Conservation (phyloP, 2,329 filamentous ascomycete species). For the Ascochyta rabiei region DNA sequence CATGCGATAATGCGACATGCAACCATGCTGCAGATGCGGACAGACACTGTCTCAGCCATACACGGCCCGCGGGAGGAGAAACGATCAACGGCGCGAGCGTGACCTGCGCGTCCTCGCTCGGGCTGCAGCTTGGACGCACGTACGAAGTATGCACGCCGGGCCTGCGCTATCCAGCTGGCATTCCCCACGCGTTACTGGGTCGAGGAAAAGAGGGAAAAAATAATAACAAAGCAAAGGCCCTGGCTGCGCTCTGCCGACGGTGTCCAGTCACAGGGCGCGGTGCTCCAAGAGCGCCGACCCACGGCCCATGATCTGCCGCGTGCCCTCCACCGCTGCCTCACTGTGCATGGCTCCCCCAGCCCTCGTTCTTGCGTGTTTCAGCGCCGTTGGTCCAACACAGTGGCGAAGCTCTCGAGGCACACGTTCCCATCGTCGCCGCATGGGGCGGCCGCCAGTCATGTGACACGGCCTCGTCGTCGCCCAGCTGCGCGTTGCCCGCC, state of each 20-base stretch:
- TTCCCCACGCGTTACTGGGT: constrained; percentile 13
- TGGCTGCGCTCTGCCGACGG: not conserved
- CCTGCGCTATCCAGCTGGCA: constrained; percentile 14
- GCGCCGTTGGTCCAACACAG: constrained; percentile 6
- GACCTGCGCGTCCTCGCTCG: constrained; percentile 3
- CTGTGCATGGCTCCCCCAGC: constrained; percentile 6
- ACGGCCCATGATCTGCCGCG: not conserved
- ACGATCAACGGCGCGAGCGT: constrained; percentile 15
- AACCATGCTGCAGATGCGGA: constrained; percentile 1
- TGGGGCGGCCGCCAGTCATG: not conserved
- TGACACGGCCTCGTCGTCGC: constrained; percentile 1
- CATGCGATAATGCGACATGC: not conserved
- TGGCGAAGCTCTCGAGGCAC: constrained; percentile 16
- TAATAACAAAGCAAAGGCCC: not conserved
- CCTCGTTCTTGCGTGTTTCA: constrained; percentile 23
- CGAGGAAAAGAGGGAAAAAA: not conserved
- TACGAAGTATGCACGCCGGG: not conserved
- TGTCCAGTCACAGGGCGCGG: constrained; percentile 5
- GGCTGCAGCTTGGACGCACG: constrained; percentile 14
- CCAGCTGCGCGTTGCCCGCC: no score
- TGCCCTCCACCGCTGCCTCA: constrained; percentile 5
- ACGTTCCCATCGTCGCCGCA: not conserved
- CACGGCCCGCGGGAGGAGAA: constrained; percentile 1
- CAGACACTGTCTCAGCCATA: constrained; percentile 5
- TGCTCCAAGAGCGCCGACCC: constrained; percentile 1